These are phyloP conservation scores for Darksidea phi DNA, from an alignment of 495 filamentous ascomycete genomes.

Conservation along the genomic window DNA sequence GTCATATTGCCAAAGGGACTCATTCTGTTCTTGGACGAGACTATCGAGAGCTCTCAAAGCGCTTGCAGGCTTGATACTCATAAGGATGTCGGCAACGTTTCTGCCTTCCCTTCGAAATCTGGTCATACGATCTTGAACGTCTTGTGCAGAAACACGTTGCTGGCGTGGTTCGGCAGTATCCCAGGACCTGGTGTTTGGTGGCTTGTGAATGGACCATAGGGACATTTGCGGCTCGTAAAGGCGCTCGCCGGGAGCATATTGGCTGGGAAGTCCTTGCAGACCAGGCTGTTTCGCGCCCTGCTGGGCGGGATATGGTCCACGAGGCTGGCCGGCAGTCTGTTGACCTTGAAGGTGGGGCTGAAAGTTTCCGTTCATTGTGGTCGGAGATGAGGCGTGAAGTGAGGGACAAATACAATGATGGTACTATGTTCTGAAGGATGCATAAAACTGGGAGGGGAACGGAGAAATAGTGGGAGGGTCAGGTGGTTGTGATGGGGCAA, in stretches of 20 bases:
- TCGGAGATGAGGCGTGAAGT: too few relatives aligned
- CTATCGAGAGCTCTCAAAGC: not conserved
- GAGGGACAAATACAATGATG: too few relatives aligned
- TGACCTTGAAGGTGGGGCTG: not conserved
- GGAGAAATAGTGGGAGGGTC: not conserved
- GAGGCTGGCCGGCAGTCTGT: conserved; percentile 1
- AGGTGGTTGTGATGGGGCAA: not conserved
- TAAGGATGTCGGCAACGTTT: not conserved
- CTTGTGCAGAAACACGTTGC: not conserved
- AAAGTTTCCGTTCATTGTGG: not conserved
- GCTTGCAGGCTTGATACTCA: conserved; percentile 7
- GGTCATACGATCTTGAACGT: not conserved
- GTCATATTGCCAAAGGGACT: conserved; percentile 4
- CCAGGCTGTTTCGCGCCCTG: conserved; percentile 4
- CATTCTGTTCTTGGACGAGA: conserved; percentile 10
- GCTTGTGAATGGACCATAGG: conserved; percentile 7
- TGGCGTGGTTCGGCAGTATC: conserved; percentile 4
- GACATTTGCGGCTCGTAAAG: conserved; percentile 8
- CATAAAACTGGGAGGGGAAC: not conserved
- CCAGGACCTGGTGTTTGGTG: conserved; percentile 1
- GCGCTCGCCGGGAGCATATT: conserved; percentile 1
- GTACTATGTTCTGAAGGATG: not conserved
- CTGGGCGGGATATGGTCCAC: too few relatives aligned
- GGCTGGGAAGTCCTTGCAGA: not conserved
- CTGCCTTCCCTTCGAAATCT: not conserved